Percentiles rank a stretch among this genome's conserved stretches.
phyloP scores from a whole-genome alignment of 1,284 basidiomycete genomes.

The Retiboletus flavoniger region DNA sequence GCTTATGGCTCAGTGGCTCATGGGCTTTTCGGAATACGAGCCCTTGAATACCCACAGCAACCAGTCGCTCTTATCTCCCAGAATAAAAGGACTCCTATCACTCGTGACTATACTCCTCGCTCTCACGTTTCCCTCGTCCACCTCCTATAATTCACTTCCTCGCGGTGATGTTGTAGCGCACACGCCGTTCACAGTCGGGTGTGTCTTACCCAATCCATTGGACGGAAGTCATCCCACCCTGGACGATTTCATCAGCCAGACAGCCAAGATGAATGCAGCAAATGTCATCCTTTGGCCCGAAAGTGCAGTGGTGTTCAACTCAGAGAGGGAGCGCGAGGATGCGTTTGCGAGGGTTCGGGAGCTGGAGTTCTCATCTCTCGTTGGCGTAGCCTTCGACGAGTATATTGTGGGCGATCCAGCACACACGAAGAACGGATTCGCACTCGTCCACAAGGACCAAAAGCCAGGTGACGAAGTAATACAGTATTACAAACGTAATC shows the following conservation, averaged over 20 bases:
- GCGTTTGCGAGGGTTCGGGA: slow-evolving; percentile 47
- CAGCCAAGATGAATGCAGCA: slow-evolving; percentile 44
- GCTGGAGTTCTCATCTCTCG: slow-evolving; percentile 33
- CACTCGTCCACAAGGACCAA: slow-evolving; percentile 46
- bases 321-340: slow-evolving; percentile 45
- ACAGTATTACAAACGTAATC: slow-evolving; percentile 71
- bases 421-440: slow-evolving; percentile 60
- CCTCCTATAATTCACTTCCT: slow-evolving; percentile 42
- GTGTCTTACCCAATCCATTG: slow-evolving; percentile 53
- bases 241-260: slow-evolving; percentile 62
- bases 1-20: slow-evolving; percentile 52
- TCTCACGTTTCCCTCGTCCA: slow-evolving; percentile 58
- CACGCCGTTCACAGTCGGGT: slow-evolving; percentile 62
- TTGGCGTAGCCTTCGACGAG: slow-evolving; percentile 73
- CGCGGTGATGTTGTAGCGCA: slow-evolving; percentile 41
- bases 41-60: not conserved
- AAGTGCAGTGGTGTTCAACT: slow-evolving; percentile 64
- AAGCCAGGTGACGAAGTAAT: slow-evolving; percentile 41
- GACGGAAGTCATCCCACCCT: slow-evolving; percentile 46
- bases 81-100: slow-evolving; percentile 28
- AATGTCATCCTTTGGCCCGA: slow-evolving; percentile 78
- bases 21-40: slow-evolving; percentile 34
- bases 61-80: slow-evolving; percentile 19
- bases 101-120: slow-evolving; percentile 44
- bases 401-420: slow-evolving; percentile 38